These are phyloP conservation scores for Corymbia citriodora DNA, from an alignment of 441 rosid genomes.

Conservation along the genomic window DNA sequence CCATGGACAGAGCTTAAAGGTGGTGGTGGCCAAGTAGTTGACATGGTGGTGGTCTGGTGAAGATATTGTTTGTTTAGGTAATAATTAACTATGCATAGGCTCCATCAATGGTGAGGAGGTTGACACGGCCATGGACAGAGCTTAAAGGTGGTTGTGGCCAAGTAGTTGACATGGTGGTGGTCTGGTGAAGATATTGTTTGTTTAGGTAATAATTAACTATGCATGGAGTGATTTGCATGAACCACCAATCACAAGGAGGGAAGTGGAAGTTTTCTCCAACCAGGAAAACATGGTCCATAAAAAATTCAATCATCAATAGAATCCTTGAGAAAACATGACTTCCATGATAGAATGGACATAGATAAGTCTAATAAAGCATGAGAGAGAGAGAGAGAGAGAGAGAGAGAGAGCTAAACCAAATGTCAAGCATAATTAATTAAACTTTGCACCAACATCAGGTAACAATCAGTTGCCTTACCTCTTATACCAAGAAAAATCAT, in stretches of 20 bases:
- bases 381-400: not conserved
- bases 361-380: not conserved
- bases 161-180: not conserved
- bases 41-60: not conserved
- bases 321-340: not conserved
- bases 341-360: not conserved
- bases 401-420: slow-evolving; percentile 1
- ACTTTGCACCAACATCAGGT: not conserved
- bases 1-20: not conserved
- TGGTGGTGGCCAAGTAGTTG: not conserved
- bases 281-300: not conserved
- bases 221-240: not conserved
- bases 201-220: not conserved
- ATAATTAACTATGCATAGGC: not conserved
- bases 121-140: not conserved
- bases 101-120: not conserved
- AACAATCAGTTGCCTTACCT: slow-evolving; percentile 41
- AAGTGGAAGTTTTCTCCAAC: not conserved
- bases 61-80: not conserved
- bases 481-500: slow-evolving; percentile 99
- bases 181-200: not conserved
- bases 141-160: not conserved
- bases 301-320: not conserved
- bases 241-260: not conserved
- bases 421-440: not conserved